Evolutionary conservation across 2,329 filamentous ascomycete genomes (phyloP), one percentile per base, ranked within the genome.

Genomic region (Xylaria sp.): DNA sequence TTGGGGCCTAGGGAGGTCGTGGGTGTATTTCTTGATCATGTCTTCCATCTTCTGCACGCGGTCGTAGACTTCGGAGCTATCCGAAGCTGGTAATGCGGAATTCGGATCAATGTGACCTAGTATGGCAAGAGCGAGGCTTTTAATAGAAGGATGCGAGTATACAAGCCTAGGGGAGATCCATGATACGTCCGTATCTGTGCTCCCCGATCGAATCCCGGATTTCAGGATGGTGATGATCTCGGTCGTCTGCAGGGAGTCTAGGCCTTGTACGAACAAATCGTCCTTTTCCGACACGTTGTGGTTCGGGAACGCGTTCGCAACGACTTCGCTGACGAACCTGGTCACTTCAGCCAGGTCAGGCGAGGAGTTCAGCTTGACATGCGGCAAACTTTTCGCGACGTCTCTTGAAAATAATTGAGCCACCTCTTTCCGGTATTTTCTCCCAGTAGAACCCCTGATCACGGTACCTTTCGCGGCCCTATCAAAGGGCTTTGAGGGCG

Each of bases 181-280:
- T 18, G 45, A 48, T 7, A 40, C 29, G 19, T 39, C 37, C n/a
- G 16, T 2, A 7, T 21, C 34, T n/a, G 2, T 9, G 16, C 26
- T 48, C n/a, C 37, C n/a, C 7, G 56, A 45, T 18, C 40, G 48
- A 13, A 62, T 52, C 1, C 52, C 44, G 24, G 39, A 37, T 45
- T 52, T 59, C 9, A 55, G 48, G 6, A 60, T 39, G 22, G 50
- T 49, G 6, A 55, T 44, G 9, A 62, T 50, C 34, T 60, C 60
- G n/a, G 54, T 45, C 11, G 50, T 54, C 44, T 55, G 50, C 19
- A 62, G 26, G 0, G 60, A 62, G 48, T 62, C 60, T 9, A 62
- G 22, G n/a, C 60, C 60, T 9, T 50, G 40, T 17, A 44, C 48
- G 17, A 60, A 62, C 7, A 62, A 41, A 22, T 60, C 60, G n/a